phyloP scores from a whole-genome alignment of 345 rosid species.

The Syzygium oleosum region DNA sequence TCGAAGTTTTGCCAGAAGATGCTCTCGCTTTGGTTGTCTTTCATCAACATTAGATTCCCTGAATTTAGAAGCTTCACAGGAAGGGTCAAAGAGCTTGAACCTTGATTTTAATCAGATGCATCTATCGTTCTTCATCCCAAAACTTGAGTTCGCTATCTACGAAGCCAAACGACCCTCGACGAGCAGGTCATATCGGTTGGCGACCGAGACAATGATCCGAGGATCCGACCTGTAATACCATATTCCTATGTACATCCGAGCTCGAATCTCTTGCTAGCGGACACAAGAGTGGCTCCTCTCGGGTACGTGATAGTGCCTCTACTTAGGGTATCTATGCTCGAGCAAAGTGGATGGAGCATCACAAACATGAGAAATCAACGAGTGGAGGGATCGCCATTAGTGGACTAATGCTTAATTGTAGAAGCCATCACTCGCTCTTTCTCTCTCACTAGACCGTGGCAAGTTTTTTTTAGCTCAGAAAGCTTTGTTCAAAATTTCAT shows the following conservation, averaged over 20 bases:
- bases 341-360: no score
- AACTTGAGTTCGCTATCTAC: slow-evolving; percentile 17
- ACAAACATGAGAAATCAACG: no score
- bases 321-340: no score
- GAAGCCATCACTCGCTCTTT: background rate
- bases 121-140: slow-evolving; percentile 7
- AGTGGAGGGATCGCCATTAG: no score
- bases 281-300: no score
- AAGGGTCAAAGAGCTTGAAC: slow-evolving; percentile 14
- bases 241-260: background rate
- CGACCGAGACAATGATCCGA: slow-evolving; percentile 30
- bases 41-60: slow-evolving; percentile 28
- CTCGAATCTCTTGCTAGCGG: no score
- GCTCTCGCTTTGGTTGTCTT: background rate
- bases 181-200: slow-evolving; percentile 25
- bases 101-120: background rate
- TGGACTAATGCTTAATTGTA: background rate
- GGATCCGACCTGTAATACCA: slow-evolving; percentile 19
- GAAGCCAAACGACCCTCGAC: slow-evolving; percentile 9
- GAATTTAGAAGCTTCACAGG: background rate
- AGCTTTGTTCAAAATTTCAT: no score
- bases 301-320: no score
- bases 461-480: background rate
- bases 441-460: background rate
- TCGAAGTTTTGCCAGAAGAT: slow-evolving; percentile 39